phyloP scores from a whole-genome alignment of 768 basidiomycete species.

The Porpolomopsis calyptriformis region DNA sequence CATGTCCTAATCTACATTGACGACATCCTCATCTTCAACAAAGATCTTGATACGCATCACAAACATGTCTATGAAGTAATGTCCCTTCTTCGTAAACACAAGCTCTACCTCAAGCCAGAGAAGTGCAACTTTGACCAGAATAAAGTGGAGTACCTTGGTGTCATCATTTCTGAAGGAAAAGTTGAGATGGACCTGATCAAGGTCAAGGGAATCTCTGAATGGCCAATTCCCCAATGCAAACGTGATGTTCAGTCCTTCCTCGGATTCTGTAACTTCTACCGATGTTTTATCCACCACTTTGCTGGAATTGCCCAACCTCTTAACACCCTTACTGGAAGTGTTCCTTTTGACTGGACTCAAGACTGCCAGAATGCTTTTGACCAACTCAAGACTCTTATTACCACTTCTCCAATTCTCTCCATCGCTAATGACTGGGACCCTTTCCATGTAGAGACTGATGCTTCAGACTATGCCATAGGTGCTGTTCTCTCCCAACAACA shows the following conservation, averaged over 20 bases:
- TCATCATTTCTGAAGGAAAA: conserved; percentile 5
- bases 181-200: conserved; percentile 27
- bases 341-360: conserved; percentile 12
- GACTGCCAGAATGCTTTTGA: conserved; percentile 16
- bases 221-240: conserved; percentile 17
- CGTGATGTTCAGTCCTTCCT: conserved; percentile 23
- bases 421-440: background rate
- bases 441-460: conserved; percentile 8
- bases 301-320: conserved; percentile 16
- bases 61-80: conserved; percentile 16
- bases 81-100: conserved; percentile 15
- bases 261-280: conserved; percentile 30
- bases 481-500: conserved; percentile 20
- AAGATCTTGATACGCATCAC: conserved; percentile 11
- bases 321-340: conserved; percentile 18
- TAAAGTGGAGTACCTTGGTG: conserved; percentile 22
- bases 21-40: conserved; percentile 29
- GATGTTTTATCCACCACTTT: conserved; percentile 25
- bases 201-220: conserved; percentile 19
- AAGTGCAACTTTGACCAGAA: conserved; percentile 25
- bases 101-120: conserved; percentile 27
- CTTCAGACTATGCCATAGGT: conserved; percentile 22
- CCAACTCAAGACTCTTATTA: conserved; percentile 14
- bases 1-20: conserved; percentile 31
- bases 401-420: background rate